phyloP scores from a whole-genome alignment of 202 grass and related monocot genomes.

The Alloteropsis angusta region DNA sequence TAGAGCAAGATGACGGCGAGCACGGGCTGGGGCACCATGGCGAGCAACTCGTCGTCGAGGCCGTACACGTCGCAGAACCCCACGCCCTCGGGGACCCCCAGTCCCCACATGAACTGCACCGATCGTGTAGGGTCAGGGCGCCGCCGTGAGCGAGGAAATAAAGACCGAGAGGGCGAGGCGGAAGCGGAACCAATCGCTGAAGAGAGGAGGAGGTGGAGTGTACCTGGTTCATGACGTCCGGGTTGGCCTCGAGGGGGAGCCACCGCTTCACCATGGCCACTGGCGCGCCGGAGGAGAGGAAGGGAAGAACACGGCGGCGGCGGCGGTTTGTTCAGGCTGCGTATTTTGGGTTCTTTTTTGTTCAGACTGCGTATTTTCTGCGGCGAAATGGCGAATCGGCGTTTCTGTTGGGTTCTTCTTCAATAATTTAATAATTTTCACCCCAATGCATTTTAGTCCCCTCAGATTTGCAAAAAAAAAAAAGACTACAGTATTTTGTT shows the following conservation, averaged over 20 bases:
- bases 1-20: slow-evolving; percentile 77
- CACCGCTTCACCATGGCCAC: slow-evolving; percentile 57
- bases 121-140: neutral
- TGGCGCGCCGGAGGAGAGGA: slow-evolving; percentile 21
- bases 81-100: slow-evolving; percentile 48
- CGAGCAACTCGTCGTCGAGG: slow-evolving; percentile 71
- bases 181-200: neutral
- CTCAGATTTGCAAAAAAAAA: neutral
- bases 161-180: neutral
- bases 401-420: neutral
- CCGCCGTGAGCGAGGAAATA: neutral
- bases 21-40: slow-evolving; percentile 72
- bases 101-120: slow-evolving; percentile 67
- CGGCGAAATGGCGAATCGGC: neutral
- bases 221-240: slow-evolving; percentile 92
- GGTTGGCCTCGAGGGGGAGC: slow-evolving; percentile 82
- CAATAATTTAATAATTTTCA: neutral
- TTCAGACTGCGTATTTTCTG: neutral
- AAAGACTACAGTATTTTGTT: no score
- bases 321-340: neutral
- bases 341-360: neutral
- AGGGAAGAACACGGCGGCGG: neutral
- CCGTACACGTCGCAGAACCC: slow-evolving; percentile 88
- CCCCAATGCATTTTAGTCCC: neutral
- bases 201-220: neutral